Evolutionary conservation across 2,329 filamentous ascomycete species (phyloP).

Genomic region (Pseudocercospora fuligena): DNA sequence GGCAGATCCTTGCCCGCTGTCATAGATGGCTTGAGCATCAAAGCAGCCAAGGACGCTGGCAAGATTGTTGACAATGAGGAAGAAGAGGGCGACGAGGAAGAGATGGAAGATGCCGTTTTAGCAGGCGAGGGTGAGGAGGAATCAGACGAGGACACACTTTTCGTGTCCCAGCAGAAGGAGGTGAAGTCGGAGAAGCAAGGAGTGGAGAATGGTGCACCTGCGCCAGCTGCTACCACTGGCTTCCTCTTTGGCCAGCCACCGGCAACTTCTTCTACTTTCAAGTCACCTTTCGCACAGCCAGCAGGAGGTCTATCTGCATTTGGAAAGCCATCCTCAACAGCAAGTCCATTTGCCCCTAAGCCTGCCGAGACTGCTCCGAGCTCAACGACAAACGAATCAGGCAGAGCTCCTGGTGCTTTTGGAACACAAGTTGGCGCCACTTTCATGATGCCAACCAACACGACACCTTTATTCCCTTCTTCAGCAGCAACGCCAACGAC

Average conservation of each 20-base stretch:
- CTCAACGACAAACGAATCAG: not conserved
- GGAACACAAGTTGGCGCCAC: slow-evolving; percentile 1
- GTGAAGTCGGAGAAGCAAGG: slow-evolving; percentile 2
- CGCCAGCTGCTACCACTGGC: slow-evolving; percentile 4
- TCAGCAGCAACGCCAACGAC: not conserved
- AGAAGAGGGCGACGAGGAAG: slow-evolving; percentile 23
- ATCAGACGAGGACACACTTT: slow-evolving; percentile 45
- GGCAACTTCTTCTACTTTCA: slow-evolving; percentile 3
- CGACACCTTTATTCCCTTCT: not conserved
- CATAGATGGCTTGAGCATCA: slow-evolving; percentile 61
- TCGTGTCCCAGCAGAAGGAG: slow-evolving; percentile 43
- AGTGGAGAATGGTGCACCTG: not conserved
- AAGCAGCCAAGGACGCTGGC: slow-evolving; percentile 54
- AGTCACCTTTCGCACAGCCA: slow-evolving; percentile 1
- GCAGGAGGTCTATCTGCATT: slow-evolving; percentile 17
- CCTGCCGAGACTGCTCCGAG: slow-evolving; percentile 4
- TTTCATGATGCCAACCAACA: not conserved
- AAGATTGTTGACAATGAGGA: slow-evolving; percentile 54
- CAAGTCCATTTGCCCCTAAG: slow-evolving; percentile 15
- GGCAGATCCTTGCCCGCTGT: slow-evolving; percentile 61
- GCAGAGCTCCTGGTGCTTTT: not conserved
- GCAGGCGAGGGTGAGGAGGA: slow-evolving; percentile 35
- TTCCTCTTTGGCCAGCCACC: slow-evolving; percentile 22
- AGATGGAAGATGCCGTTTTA: slow-evolving; percentile 36
- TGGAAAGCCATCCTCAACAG: slow-evolving; percentile 22